Evolutionary conservation across 257 asterid species (phyloP), one percentile per base, ranked within the genome.

Genomic region (Nicotiana benthamiana): DNA sequence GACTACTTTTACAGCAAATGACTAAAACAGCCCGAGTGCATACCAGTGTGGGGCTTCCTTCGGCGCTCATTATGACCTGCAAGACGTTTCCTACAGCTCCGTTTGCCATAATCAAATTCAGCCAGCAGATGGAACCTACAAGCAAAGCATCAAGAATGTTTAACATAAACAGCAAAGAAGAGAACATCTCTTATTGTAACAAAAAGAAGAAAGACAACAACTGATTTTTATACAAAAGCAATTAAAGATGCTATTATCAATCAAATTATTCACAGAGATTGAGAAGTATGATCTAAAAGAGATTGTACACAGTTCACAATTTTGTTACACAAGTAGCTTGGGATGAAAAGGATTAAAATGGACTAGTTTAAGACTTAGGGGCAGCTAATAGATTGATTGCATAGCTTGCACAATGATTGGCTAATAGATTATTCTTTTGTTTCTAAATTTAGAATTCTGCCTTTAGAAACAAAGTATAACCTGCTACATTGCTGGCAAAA

Each of bases 401-500:
- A 18, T 28, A 6, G 22, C 22, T n/a, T 34, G 53, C 28, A 67
- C 13, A 27, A 63, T 26, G 20, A 27, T 62, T 63, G 9, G 9
- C 10, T 27, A 30, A 17, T 30, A 32, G 15, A 17, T 15, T 36
- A 34, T 20, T 30, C 5, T 36, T 36, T 36, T 6, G 8, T 22
- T 59, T 12, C 13, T 20, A 80, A 65, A 40, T 52, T 70, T 24
- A 48, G 57, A 46, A 13, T 48, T 46, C 36, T 70, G 77, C 18
- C 61, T 79, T 24, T 32, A 61, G 54, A 53, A 17, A 56, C 20
- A 17, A 20, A 70, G 30, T 64, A 81, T 54, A 20, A 87, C 90
- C 90, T 87, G 90, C 90, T 87, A 63, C 90, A 87, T 75, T 87
- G 90, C 89, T 87, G 90, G 54, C 90, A 87, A 82, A 87, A 87